Conservation (phyloP, 805 yeast species). For the Grigorovia jiainica region DNA sequence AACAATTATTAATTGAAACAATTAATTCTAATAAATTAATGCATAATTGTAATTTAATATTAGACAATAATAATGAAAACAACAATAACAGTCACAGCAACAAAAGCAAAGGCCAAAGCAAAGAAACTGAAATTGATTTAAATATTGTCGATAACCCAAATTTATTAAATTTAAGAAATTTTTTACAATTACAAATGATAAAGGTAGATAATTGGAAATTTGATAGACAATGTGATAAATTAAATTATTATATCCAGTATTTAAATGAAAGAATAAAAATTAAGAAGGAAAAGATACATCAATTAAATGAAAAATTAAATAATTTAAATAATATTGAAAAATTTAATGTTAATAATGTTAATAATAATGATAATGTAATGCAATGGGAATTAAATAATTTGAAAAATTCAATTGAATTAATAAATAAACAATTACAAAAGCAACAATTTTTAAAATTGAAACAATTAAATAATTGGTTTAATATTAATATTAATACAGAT, state of each 20-base stretch:
- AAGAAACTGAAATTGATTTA: too few species aligned
- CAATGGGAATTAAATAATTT: not conserved
- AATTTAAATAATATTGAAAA: too few species aligned
- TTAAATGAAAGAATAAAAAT: not conserved
- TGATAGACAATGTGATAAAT: not conserved
- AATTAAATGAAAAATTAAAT: too few species aligned
- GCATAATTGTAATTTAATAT: not conserved
- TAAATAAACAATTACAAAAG: not conserved
- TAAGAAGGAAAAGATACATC: not conserved
- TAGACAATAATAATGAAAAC: too few species aligned
- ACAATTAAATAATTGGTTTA: slow-evolving; percentile 1
- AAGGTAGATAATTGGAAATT: not conserved
- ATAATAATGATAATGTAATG: too few species aligned
- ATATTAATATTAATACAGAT: not conserved
- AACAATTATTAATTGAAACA: not conserved
- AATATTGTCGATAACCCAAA: not conserved
- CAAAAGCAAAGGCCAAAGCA: too few species aligned
- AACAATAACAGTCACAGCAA: too few species aligned
- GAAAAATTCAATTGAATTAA: not conserved
- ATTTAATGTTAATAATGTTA: too few species aligned
- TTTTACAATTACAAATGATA: not conserved
- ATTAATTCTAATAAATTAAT: not conserved
- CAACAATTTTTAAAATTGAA: not conserved
- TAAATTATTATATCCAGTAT: not conserved
- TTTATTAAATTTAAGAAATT: not conserved